phyloP scores from a whole-genome alignment of 1,284 basidiomycete genomes.

The Takashimella tepidaria region DNA sequence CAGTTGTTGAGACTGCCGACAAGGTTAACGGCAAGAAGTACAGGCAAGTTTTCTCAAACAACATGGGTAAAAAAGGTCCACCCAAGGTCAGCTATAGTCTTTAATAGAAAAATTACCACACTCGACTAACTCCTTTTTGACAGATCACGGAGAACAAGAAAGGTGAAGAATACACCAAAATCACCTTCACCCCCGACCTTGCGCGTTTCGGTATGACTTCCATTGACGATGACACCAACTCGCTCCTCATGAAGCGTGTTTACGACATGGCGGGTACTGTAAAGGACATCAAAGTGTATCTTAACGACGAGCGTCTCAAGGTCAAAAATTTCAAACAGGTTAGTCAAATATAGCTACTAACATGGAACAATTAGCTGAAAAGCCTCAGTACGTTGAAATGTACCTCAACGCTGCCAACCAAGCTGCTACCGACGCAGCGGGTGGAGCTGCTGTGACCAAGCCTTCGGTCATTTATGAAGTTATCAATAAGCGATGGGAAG shows the following conservation, averaged over 20 bases:
- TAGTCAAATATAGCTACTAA: slow-evolving; percentile 9
- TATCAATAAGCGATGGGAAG: slow-evolving; percentile 78
- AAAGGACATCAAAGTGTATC: slow-evolving; percentile 85
- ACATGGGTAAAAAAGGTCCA: slow-evolving; percentile 83
- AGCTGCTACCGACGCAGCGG: slow-evolving; percentile 60
- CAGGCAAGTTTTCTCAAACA: slow-evolving; percentile 88
- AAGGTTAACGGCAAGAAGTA: slow-evolving; percentile 84
- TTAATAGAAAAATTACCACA: too few relatives aligned
- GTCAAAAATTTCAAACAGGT: slow-evolving; percentile 90
- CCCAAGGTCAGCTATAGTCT: slow-evolving; percentile 57
- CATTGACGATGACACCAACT: slow-evolving; percentile 88
- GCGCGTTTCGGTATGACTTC: slow-evolving; percentile 84
- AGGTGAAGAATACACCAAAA: slow-evolving; percentile 87
- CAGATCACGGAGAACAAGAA: slow-evolving; percentile 80
- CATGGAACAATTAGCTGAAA: neutral
- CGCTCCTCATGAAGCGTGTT: slow-evolving; percentile 88
- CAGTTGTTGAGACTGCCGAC: slow-evolving; percentile 89
- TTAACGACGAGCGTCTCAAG: slow-evolving; percentile 89
- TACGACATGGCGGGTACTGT: slow-evolving; percentile 97
- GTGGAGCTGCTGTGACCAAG: slow-evolving; percentile 69
- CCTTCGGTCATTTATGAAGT: slow-evolving; percentile 77
- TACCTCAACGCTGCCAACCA: slow-evolving; percentile 61
- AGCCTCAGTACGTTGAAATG: slow-evolving; percentile 75
- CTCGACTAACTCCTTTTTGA: too few relatives aligned
- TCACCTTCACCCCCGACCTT: slow-evolving; percentile 92